These are phyloP conservation scores for Pseudozyma hubeiensis DNA, from an alignment of 1,284 basidiomycete species.

Conservation along the genomic window DNA sequence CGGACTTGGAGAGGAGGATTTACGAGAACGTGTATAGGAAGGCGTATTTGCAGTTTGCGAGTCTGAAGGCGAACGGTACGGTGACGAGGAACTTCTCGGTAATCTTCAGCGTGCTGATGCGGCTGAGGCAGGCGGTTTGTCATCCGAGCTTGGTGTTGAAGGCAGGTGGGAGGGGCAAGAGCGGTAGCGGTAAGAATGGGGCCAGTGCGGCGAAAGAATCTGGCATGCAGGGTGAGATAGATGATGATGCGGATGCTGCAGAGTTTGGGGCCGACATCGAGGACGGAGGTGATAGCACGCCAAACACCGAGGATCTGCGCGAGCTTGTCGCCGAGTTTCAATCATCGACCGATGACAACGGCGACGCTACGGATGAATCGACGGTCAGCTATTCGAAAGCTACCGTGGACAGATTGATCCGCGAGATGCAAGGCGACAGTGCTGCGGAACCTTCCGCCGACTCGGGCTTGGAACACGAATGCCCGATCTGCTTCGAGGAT, in stretches of 20 bases:
- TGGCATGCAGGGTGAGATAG: constrained; percentile 10
- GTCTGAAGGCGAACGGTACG: constrained; percentile 56
- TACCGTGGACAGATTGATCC: constrained; percentile 46
- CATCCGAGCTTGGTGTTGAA: constrained; percentile 69
- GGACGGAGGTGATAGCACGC: constrained; percentile 21
- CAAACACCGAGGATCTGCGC: constrained; percentile 41
- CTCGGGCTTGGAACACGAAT: constrained; percentile 49
- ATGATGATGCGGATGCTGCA: constrained; percentile 12
- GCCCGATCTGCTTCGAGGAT: constrained; percentile 68
- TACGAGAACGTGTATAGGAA: constrained; percentile 68
- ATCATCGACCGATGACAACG: constrained; percentile 10
- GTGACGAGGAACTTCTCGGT: constrained; percentile 67
- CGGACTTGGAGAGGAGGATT: constrained; percentile 65
- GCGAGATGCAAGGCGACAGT: constrained; percentile 29
- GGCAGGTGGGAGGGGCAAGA: constrained; percentile 20
- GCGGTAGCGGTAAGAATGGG: neutral
- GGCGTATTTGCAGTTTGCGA: constrained; percentile 61
- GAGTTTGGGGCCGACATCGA: constrained; percentile 37
- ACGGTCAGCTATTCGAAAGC: constrained; percentile 30
- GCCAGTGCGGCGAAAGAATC: constrained; percentile 6
- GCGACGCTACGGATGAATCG: constrained; percentile 1
- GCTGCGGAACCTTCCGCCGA: neutral
- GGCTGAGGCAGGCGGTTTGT: constrained; percentile 70
- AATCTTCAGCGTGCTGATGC: constrained; percentile 70
- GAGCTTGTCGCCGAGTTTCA: constrained; percentile 56